A percentile compares a stretch with the other conserved stretches of the same genome.
These are phyloP conservation scores for Cladophialophora psammophila DNA, from an alignment of 2,329 filamentous ascomycete genomes.

Conservation along the genomic window DNA sequence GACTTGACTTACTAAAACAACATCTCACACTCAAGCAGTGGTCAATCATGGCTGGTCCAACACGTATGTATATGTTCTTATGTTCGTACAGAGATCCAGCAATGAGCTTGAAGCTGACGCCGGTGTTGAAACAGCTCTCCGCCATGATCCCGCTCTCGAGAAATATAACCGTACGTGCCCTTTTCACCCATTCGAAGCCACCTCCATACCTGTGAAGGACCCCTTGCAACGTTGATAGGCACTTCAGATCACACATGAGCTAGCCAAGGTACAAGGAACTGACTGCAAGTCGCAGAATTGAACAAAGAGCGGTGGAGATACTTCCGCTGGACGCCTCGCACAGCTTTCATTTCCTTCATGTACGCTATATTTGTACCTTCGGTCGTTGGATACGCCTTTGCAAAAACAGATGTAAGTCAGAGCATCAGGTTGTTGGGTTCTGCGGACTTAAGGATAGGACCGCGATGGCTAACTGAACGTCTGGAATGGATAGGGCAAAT, in stretches of 20 bases:
- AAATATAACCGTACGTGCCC: constrained; percentile 58
- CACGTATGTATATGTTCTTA: constrained; percentile 48
- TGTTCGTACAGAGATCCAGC: constrained; percentile 55
- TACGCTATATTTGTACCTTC: constrained; percentile 77
- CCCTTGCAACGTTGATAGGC: not conserved
- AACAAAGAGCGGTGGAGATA: constrained; percentile 85
- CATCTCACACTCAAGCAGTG: constrained; percentile 27
- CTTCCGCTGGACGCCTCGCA: constrained; percentile 91
- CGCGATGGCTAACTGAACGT: constrained; percentile 36
- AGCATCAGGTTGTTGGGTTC: not conserved
- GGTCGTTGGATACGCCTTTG: constrained; percentile 74
- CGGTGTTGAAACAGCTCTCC: constrained; percentile 47
- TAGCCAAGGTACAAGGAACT: constrained; percentile 15
- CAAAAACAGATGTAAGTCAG: constrained; percentile 81
- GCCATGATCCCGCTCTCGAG: constrained; percentile 55
- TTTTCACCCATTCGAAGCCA: constrained; percentile 4
- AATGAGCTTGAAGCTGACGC: constrained; percentile 38
- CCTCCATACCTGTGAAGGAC: not conserved
- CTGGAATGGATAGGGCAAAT: constrained; percentile 74
- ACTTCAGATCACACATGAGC: not conserved
- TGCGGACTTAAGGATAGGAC: not conserved
- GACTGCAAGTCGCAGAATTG: constrained; percentile 53
- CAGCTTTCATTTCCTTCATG: constrained; percentile 78
- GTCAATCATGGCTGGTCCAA: constrained; percentile 60
- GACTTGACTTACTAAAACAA: constrained; percentile 22